Evolutionary conservation across 805 yeast species (phyloP).

Genomic region (Ogataea haglerorum): DNA sequence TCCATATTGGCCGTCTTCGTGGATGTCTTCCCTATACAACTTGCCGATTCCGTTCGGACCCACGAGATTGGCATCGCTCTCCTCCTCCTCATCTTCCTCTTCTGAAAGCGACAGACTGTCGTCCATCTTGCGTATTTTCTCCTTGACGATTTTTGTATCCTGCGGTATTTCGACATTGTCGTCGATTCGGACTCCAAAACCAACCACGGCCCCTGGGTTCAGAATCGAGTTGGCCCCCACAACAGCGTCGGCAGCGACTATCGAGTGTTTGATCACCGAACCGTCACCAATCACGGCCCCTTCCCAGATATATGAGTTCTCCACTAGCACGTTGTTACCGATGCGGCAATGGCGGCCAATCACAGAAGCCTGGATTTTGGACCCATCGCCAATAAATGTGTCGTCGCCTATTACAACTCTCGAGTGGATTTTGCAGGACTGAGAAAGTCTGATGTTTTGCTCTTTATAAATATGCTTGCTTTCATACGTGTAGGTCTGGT

Average conservation of each 20-base stretch:
- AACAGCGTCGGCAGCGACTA: constrained; percentile 63
- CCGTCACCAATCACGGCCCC: constrained; percentile 69
- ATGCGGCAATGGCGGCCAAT: constrained; percentile 85
- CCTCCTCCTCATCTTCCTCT: constrained; percentile 29
- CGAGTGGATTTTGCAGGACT: constrained; percentile 80
- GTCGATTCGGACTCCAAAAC: constrained; percentile 68
- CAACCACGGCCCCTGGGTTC: constrained; percentile 73
- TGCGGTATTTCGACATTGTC: constrained; percentile 45
- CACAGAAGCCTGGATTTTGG: constrained; percentile 63
- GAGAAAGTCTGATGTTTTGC: constrained; percentile 82
- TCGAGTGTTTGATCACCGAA: constrained; percentile 53
- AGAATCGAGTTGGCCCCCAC: constrained; percentile 52
- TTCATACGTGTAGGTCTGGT: constrained; percentile 75
- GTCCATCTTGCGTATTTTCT: constrained; percentile 35
- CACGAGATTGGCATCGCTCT: constrained; percentile 24
- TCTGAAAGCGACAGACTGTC: constrained; percentile 32
- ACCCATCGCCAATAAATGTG: constrained; percentile 72
- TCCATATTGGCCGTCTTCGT: constrained; percentile 29
- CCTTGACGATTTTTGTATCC: constrained; percentile 51
- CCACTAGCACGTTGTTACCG: constrained; percentile 70
- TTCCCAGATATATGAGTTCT: constrained; percentile 85
- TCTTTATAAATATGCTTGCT: constrained; percentile 88
- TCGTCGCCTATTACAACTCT: constrained; percentile 80
- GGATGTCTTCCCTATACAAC: constrained; percentile 48
- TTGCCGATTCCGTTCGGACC: constrained; percentile 53